Evolutionary conservation across 176 grass and related monocot genomes (phyloP), one percentile per base, ranked within the genome.

Genomic region (Bolboschoenus planiculmis): DNA sequence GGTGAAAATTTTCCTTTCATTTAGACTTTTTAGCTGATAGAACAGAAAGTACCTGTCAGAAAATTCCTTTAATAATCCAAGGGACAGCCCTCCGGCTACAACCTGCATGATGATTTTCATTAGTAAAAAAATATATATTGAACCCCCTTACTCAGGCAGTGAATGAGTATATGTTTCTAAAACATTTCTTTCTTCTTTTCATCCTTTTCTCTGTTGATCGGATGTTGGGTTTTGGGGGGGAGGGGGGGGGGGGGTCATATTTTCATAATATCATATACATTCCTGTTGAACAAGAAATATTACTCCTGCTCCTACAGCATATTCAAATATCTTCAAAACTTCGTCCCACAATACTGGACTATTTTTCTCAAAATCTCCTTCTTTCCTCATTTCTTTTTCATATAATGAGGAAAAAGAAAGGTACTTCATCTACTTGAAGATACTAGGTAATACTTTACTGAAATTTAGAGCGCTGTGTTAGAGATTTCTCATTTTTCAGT

Each of bases 51-150:
- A 80, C 78, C 78, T 60, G 5, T 80, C 54, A 60, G 53, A 60
- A 80, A 60, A 80, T 60, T 80, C 78, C 54, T 54, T 80, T 40
- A 24, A 55, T 33, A 80, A 60, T 60, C 78, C 78, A 39, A 56
- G 20, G 31, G 56, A 80, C n/a, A 58, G 50, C 78, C 54, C 56
- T 80, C 20, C 47, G 5, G 7, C 50, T 80, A 7, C 78, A 60
- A 35, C 54, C 78, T 80, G 78, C 78, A 60, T 24, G 33, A 60
- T 5, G 15, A 18, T 76, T 51, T 30, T 29, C 11, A 76, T 51
- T 20, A 46, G 68, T n/a, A n/a, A n/a, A 76, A 76, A 72, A 51
- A 76, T 7, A 51, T 39, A 30, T 75, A 15, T 7, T 51, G 26
- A 31, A 51, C 24, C 23, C n/a, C 29, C 11, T 51, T 76, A 26